Percentiles rank a stretch among this genome's conserved stretches.
Conservation (phyloP, 176 grass and related monocot genomes). For the Tillandsia leiboldiana region DNA sequence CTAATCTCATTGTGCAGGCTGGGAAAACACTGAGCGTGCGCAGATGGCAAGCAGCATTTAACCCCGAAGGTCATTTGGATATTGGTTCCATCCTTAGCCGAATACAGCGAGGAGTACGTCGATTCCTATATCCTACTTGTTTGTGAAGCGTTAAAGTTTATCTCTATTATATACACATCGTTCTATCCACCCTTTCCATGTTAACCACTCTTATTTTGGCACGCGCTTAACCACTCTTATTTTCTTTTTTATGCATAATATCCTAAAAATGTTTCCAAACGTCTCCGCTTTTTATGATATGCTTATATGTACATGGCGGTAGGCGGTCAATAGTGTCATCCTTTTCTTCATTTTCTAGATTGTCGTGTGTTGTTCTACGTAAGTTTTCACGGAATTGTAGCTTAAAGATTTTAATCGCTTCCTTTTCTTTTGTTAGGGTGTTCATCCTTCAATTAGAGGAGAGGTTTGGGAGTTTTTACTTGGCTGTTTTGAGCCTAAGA, state of each 20-base stretch:
- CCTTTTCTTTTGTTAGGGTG: conserved; percentile 47
- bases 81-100: conserved; percentile 82
- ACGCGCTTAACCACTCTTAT: background rate
- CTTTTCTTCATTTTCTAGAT: too few species aligned
- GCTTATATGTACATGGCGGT: background rate
- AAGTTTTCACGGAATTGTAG: background rate
- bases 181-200: background rate
- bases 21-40: conserved; percentile 89
- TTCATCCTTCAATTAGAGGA: conserved; percentile 93
- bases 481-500: conserved; percentile 93
- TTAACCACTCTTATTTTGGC: background rate
- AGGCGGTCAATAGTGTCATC: too few species aligned
- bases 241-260: background rate
- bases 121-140: background rate
- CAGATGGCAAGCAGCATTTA: conserved; percentile 94
- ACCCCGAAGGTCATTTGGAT: conserved; percentile 73
- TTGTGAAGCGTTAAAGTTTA: background rate
- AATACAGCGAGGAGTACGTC: conserved; percentile 83
- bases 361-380: background rate
- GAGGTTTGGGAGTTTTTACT: conserved; percentile 97
- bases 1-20: conserved; percentile 44
- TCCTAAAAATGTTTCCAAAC: background rate
- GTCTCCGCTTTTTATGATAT: background rate
- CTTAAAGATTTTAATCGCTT: background rate
- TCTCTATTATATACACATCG: conserved; percentile 1